Base-by-base conservation (phyloP, 495 filamentous ascomycete species). In the Pseudevernia furfuracea region DNA sequence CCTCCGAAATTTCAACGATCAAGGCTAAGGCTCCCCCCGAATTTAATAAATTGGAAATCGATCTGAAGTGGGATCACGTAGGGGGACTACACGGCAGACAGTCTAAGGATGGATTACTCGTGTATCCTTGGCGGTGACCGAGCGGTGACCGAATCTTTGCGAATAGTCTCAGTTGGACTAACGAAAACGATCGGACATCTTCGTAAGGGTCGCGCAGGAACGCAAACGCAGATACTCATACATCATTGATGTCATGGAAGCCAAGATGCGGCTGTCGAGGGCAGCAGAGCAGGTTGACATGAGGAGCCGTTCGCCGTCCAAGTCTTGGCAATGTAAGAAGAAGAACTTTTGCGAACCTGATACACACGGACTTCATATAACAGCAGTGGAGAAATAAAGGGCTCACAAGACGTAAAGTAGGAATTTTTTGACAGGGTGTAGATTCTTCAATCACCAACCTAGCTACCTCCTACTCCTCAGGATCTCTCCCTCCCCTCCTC, bases 401-500 rank as follows among this genome's bases (percentile, higher is more conserved):
- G 10, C 21, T 39, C 9, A 6, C 37, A 11, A 14, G 10, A 6
- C 5, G 12, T 44, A 41, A 41, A 41, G 38, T 41, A 41, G n/a
- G n/a, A n/a, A n/a, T n/a, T n/a, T n/a, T n/a, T n/a, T n/a, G n/a
- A n/a, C 3, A 41, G 38, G 0, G 38, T 10, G 5, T 41, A 41
- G 2, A 41, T 11, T 46, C 7, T 46, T n/a, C 43, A n/a, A n/a
- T 43, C 39, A 19, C 19, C 39, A 23, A 46, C 10, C 37, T 14
- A 39, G 9, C 37, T 21, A 21, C 15, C 10, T 28, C 11, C 23
- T 58, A 75, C 25, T 71, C 69, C 28, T 72, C 74, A 3, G 74
- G 68, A 60, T 82, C 80, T 58, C 81, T 72, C 21, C 77, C 74
- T 30, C 71, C 73, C 65, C 74, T 73, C 46, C 66, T 66, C 36